These are phyloP conservation scores for Pyricularia sp. DNA, from an alignment of 2,329 filamentous ascomycete genomes.

Conservation along the genomic window DNA sequence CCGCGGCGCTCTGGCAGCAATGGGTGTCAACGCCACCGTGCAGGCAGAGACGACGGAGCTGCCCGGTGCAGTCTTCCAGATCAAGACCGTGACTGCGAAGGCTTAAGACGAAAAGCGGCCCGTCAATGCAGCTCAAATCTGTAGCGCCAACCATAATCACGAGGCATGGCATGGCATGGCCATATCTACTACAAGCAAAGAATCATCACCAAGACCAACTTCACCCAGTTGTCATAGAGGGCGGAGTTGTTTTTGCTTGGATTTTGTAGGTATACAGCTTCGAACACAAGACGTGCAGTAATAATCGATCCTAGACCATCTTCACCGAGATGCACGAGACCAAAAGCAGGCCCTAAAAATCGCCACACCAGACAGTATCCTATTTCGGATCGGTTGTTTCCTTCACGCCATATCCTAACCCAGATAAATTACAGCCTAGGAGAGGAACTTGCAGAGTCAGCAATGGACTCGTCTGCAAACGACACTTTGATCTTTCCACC, in stretches of 20 bases:
- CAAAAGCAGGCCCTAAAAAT: not conserved
- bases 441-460: not conserved
- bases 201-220: not conserved
- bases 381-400: not conserved
- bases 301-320: not conserved
- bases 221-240: not conserved
- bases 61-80: conserved; percentile 86
- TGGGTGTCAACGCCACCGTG: conserved; percentile 84
- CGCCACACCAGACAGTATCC: not conserved
- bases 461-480: not conserved
- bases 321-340: not conserved
- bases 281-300: not conserved
- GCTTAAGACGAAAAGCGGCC: conserved; percentile 25
- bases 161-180: not conserved
- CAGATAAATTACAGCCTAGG: not conserved
- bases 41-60: conserved; percentile 82
- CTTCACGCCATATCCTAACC: not conserved
- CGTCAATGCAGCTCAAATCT: not conserved
- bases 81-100: conserved; percentile 67
- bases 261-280: not conserved
- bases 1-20: conserved; percentile 75
- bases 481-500: not conserved
- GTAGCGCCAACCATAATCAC: not conserved
- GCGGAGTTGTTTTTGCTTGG: not conserved
- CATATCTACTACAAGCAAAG: not conserved